Conservation (phyloP, 1,139 yeast species). For the Debaryomyces sp. region DNA sequence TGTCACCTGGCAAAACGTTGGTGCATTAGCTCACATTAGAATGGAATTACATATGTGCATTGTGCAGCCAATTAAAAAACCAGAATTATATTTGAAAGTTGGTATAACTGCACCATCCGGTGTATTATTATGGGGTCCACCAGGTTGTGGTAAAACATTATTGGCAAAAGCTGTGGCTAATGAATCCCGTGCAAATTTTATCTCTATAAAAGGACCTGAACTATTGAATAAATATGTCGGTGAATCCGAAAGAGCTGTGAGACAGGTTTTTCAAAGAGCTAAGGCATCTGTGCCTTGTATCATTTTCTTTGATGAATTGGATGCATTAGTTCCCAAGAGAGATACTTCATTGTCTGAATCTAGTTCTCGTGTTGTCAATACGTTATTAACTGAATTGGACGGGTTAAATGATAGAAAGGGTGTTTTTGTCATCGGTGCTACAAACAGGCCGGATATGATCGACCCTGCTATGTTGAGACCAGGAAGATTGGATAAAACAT, state of each 20-base stretch:
- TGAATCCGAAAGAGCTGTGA: constrained; percentile 91
- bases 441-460: constrained; percentile 97
- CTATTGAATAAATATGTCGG: constrained; percentile 93
- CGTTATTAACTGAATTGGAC: constrained; percentile 89
- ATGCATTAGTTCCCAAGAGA: constrained; percentile 93
- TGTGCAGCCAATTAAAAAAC: constrained; percentile 93
- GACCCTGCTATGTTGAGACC: constrained; percentile 99
- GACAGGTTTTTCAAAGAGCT: constrained; percentile 94
- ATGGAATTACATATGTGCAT: constrained; percentile 96
- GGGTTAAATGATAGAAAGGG: constrained; percentile 93
- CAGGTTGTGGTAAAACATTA: constrained; percentile 97
- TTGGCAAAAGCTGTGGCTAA: constrained; percentile 97
- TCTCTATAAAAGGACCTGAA: constrained; percentile 95
- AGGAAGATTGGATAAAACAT: constrained; percentile 91
- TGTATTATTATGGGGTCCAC: constrained; percentile 98
- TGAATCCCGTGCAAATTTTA: constrained; percentile 93
- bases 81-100: constrained; percentile 84
- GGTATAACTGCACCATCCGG: constrained; percentile 98
- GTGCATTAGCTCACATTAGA: constrained; percentile 79
- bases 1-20: constrained; percentile 94
- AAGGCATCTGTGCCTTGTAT: constrained; percentile 95
- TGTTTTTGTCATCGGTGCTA: constrained; percentile 93
- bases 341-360: constrained; percentile 87
- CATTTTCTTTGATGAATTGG: constrained; percentile 93
- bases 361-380: constrained; percentile 92